Evolutionary conservation across 257 asterid species (phyloP).

Genomic region (Leonotis leonurus): DNA sequence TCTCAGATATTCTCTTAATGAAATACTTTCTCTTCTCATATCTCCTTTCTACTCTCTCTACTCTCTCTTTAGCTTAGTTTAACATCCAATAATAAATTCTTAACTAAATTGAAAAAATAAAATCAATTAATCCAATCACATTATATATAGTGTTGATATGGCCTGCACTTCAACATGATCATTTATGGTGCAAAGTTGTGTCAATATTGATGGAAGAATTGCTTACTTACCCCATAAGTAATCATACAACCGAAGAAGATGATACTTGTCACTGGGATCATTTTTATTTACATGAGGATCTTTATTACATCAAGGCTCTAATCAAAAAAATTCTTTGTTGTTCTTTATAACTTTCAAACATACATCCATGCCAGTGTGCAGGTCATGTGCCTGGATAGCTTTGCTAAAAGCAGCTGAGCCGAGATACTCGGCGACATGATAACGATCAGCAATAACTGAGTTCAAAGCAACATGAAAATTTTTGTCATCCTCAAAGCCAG

Average conservation of each 20-base stretch:
- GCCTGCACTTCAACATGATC: not conserved
- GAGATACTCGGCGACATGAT: conserved; percentile 97
- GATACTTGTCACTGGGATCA: conserved; percentile 97
- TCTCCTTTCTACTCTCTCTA: no score
- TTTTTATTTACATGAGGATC: conserved; percentile 95
- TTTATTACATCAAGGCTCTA: conserved; percentile 99
- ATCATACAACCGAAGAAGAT: conserved; percentile 86
- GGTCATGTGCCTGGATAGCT: conserved; percentile 99
- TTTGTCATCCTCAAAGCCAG: conserved; percentile 99
- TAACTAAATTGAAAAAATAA: no score
- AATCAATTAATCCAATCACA: not conserved
- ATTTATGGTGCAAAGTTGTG: not conserved
- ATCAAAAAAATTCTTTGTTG: conserved; percentile 94
- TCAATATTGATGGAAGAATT: not conserved
- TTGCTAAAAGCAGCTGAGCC: conserved; percentile 99
- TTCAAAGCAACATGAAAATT: conserved; percentile 81
- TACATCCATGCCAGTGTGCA: conserved; percentile 99
- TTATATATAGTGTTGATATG: not conserved
- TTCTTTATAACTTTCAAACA: conserved; percentile 95
- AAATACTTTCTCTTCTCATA: no score
- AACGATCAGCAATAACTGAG: conserved; percentile 91
- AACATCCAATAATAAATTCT: no score
- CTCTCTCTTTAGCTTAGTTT: no score
- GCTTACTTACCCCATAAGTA: conserved; percentile 83
- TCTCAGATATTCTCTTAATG: no score